Percentiles rank a stretch among this genome's conserved stretches.
Conservation (phyloP, 768 basidiomycete genomes). For the Tylopilus balloui region DNA sequence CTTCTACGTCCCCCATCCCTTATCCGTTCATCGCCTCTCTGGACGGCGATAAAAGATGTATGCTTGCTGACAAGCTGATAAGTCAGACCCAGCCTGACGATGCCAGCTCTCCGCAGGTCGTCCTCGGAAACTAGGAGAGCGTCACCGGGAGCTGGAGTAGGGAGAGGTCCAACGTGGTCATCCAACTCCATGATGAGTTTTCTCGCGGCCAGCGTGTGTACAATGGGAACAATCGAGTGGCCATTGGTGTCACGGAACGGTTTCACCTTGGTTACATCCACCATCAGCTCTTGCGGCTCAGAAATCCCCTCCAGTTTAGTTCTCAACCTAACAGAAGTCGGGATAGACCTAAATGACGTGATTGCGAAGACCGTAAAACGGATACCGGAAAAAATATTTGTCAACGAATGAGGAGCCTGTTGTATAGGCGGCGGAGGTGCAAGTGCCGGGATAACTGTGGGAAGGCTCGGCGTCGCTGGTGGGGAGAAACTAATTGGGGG, state of each 20-base stretch:
- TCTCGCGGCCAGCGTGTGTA: conserved; percentile 55
- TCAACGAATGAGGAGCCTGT: conserved; percentile 33
- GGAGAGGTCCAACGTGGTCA: conserved; percentile 33
- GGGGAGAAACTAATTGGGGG: not conserved
- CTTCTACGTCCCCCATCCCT: conserved; percentile 6
- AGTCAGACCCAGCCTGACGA: conserved; percentile 45
- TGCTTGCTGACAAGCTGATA: conserved; percentile 50
- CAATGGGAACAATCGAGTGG: conserved; percentile 26
- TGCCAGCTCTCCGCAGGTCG: conserved; percentile 40
- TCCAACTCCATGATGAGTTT: conserved; percentile 51
- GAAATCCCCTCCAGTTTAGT: conserved; percentile 27
- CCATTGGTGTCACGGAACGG: conserved; percentile 19
- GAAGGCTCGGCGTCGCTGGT: conserved; percentile 17
- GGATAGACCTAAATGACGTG: conserved; percentile 19
- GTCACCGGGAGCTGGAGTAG: conserved; percentile 24
- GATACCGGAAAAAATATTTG: conserved; percentile 30
- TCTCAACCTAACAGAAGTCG: conserved; percentile 24
- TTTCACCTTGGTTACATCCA: conserved; percentile 25
- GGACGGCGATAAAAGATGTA: conserved; percentile 57
- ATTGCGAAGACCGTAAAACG: conserved; percentile 36
- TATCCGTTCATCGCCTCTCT: conserved; percentile 27
- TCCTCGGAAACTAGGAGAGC: conserved; percentile 26
- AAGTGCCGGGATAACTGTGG: conserved; percentile 19
- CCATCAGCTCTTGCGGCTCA: conserved; percentile 11
- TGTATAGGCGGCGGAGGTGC: conserved; percentile 33